A percentile compares a stretch with the other conserved stretches of the same genome.
These are phyloP conservation scores for Diutina mesorugosa DNA, from an alignment of 1,139 yeast species.

Conservation along the genomic window DNA sequence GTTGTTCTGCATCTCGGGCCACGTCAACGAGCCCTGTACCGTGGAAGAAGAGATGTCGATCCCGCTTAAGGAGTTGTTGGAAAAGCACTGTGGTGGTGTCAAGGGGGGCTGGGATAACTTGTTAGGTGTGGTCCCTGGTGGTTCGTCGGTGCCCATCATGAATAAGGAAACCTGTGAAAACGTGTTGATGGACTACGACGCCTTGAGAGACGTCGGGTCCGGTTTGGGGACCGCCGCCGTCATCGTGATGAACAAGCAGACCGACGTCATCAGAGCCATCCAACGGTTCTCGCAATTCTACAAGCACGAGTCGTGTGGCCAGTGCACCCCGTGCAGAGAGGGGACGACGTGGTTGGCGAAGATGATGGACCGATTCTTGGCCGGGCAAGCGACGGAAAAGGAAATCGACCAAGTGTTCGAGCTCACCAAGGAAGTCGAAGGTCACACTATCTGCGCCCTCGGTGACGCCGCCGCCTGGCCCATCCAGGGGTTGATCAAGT, in stretches of 20 bases:
- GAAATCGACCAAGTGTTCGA: constrained; percentile 79
- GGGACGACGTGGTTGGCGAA: constrained; percentile 79
- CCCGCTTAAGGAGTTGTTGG: constrained; percentile 67
- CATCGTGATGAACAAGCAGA: constrained; percentile 76
- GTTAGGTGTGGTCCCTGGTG: constrained; percentile 80
- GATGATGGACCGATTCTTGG: constrained; percentile 71
- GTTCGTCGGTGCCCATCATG: constrained; percentile 74
- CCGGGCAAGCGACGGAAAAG: constrained; percentile 65
- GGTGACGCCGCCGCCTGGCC: constrained; percentile 96
- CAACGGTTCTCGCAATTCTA: constrained; percentile 74
- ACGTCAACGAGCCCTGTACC: constrained; percentile 83
- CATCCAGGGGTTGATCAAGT: constrained; percentile 71
- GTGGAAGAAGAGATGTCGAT: constrained; percentile 91
- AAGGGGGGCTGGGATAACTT: constrained; percentile 88
- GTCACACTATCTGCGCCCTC: constrained; percentile 82
- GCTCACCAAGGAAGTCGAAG: constrained; percentile 75
- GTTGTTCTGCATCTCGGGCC: constrained; percentile 77
- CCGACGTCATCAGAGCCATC: constrained; percentile 74
- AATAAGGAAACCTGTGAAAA: constrained; percentile 53
- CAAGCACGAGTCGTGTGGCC: constrained; percentile 89
- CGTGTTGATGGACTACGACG: constrained; percentile 77
- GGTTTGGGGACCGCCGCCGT: constrained; percentile 91
- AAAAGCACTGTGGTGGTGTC: constrained; percentile 82
- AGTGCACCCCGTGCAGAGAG: constrained; percentile 91
- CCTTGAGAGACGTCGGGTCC: constrained; percentile 70